Conservation (phyloP, 495 filamentous ascomycete species). For the Penicillium paxilli region DNA sequence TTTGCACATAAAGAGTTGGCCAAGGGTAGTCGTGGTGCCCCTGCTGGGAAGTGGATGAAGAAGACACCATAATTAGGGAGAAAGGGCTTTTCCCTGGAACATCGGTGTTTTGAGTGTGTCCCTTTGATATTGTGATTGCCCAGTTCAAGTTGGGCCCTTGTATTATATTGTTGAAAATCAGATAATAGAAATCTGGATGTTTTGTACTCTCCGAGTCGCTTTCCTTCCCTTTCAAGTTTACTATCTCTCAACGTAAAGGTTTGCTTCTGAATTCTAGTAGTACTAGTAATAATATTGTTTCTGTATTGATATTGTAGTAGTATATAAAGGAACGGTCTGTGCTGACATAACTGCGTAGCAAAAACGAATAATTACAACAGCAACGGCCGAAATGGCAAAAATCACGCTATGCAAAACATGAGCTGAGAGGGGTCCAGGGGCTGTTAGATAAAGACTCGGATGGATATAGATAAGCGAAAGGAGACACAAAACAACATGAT, state of each 20-base stretch:
- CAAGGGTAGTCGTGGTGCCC: neutral
- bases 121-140: neutral
- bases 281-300: neutral
- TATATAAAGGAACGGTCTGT: constrained; percentile 1
- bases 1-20: constrained; percentile 18
- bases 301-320: constrained; percentile 13
- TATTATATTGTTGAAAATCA: constrained; percentile 13
- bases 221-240: too few species aligned
- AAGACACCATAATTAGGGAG: constrained; percentile 3
- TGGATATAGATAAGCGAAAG: neutral
- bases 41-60: constrained; percentile 7
- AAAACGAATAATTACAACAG: constrained; percentile 9
- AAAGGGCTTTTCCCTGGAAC: constrained; percentile 2
- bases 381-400: constrained; percentile 4
- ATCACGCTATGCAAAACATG: constrained; percentile 30
- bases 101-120: constrained; percentile 9
- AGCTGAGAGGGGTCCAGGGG: constrained; percentile 5
- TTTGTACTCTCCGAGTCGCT: too few species aligned
- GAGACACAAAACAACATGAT: neutral
- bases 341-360: constrained; percentile 6
- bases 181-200: constrained; percentile 3
- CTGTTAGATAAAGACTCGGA: neutral
- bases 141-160: constrained; percentile 10
- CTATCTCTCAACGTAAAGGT: too few species aligned
- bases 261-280: neutral